Conservation (phyloP, 306 rosid species). For the Lathyrus sativus region DNA sequence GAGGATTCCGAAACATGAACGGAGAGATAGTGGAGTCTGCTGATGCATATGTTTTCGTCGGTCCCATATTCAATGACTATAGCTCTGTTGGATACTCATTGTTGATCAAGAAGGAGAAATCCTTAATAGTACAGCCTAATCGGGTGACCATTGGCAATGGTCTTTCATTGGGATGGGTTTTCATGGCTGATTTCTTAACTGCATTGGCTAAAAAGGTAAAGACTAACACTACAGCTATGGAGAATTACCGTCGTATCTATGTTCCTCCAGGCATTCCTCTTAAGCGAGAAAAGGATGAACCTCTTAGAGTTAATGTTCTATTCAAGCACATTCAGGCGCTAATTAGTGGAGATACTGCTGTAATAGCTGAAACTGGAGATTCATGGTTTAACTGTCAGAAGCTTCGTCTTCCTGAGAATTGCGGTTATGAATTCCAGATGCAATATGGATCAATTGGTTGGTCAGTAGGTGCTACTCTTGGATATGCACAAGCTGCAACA, state of each 20-base stretch:
- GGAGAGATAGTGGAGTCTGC: conserved; percentile 91
- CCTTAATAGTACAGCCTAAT: conserved; percentile 64
- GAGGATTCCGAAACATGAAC: too few relatives aligned
- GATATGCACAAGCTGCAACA: conserved; percentile 82
- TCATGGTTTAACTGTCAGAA: conserved; percentile 96
- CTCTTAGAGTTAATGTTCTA: conserved; percentile 76
- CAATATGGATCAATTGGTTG: conserved; percentile 97
- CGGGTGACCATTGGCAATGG: conserved; percentile 83
- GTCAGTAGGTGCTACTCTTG: conserved; percentile 94
- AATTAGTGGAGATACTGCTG: conserved; percentile 60
- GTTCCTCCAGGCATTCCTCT: conserved; percentile 71
- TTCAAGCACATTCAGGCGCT: conserved; percentile 77
- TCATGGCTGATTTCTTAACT: conserved; percentile 77
- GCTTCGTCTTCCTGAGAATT: conserved; percentile 76
- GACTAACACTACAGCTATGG: conserved; percentile 62
- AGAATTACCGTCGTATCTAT: conserved; percentile 70
- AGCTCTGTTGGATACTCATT: conserved; percentile 93
- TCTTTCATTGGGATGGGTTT: conserved; percentile 81
- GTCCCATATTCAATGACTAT: conserved; percentile 84
- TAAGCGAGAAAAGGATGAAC: conserved; percentile 56
- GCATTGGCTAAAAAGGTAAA: conserved; percentile 70
- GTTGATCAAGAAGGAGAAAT: conserved; percentile 72
- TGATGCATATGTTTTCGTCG: conserved; percentile 84
- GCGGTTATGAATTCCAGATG: conserved; percentile 95
- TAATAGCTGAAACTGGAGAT: conserved; percentile 87